Evolutionary conservation across 306 rosid species (phyloP), one percentile per base, ranked within the genome.

Genomic region (Glycine tomentella): DNA sequence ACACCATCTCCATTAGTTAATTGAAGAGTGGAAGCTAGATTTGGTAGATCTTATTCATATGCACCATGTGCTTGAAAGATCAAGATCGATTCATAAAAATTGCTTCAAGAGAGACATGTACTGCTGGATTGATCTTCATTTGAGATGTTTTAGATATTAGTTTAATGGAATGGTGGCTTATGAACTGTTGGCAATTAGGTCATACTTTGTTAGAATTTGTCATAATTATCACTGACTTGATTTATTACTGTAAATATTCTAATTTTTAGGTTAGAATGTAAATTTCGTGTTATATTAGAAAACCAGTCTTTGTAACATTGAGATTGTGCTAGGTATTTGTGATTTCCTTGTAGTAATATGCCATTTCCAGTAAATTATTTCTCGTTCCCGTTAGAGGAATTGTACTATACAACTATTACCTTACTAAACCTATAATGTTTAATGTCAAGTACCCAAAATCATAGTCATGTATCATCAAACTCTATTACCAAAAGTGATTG

Each of bases 11-110:
- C 13, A 42, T 38, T 38, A 38, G 52, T 57, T 55, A 40, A 56
- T 40, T 74, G 70, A 75, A 64, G 33, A 59, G 59, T 59, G 69
- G 68, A 75, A 45, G 79, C 25, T 42, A 4, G n/a, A 66, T 16
- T n/a, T 4, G 2, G 49, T 68, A 68, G 38, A 45, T 59, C 9
- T 25, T 49, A 3, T 58, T 75, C 70, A 48, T 20, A 17, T 31
- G 38, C 40, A 38, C 67, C 11, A 14, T 38, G 42, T 11, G 33
- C 64, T 13, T 17, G 61, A 68, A 64, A 52, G 25, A 12, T 34
- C 20, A 14, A 11, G 42, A 38, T 66, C n/a, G 48, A 66, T 11
- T 77, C 66, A 66, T 65, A n/a, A 16, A 66, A 56, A 15, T 51
- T 51, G 6, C 81, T 66, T 13, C 74, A n/a, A n/a, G n/a, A n/a